Conservation (phyloP, 305 asterid species). For the Fraxinus platypoda region DNA sequence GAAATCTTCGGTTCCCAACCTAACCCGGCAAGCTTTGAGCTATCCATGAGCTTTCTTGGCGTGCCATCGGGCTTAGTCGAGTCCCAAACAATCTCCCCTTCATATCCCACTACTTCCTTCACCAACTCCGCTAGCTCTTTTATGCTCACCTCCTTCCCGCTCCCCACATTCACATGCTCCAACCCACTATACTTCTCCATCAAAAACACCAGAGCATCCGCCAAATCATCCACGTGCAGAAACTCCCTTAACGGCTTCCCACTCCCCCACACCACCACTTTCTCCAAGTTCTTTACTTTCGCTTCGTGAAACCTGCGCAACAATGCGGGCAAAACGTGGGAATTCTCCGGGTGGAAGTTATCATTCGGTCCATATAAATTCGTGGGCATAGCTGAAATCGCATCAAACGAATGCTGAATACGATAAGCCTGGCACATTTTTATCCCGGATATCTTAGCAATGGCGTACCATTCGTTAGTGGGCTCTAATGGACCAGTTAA, state of each 20-base stretch:
- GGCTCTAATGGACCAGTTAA: conserved; percentile 79
- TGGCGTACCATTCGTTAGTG: conserved; percentile 88
- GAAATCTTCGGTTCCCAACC: conserved; percentile 88
- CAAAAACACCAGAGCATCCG: conserved; percentile 71
- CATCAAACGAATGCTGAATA: conserved; percentile 67
- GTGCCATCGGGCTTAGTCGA: conserved; percentile 87
- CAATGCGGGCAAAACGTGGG: conserved; percentile 86
- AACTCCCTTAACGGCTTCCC: conserved; percentile 91
- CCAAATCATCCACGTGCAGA: conserved; percentile 84
- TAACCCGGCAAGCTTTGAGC: conserved; percentile 62
- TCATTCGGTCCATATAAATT: conserved; percentile 79
- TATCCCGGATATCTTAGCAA: conserved; percentile 88
- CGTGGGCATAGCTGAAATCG: conserved; percentile 91
- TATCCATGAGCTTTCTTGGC: conserved; percentile 96
- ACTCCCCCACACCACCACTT: conserved; percentile 92
- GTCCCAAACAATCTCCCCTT: conserved; percentile 88
- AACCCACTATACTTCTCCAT: conserved; percentile 69
- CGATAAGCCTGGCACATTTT: conserved; percentile 88
- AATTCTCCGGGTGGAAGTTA: conserved; percentile 90
- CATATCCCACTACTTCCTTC: conserved; percentile 81
- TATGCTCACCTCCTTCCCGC: conserved; percentile 85
- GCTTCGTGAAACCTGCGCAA: conserved; percentile 87
- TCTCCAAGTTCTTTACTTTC: conserved; percentile 42
- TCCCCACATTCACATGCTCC: conserved; percentile 91
- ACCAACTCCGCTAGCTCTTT: conserved; percentile 87